phyloP scores from a whole-genome alignment of 2,329 filamentous ascomycete genomes.

The Phyllosticta citrichinensis region DNA sequence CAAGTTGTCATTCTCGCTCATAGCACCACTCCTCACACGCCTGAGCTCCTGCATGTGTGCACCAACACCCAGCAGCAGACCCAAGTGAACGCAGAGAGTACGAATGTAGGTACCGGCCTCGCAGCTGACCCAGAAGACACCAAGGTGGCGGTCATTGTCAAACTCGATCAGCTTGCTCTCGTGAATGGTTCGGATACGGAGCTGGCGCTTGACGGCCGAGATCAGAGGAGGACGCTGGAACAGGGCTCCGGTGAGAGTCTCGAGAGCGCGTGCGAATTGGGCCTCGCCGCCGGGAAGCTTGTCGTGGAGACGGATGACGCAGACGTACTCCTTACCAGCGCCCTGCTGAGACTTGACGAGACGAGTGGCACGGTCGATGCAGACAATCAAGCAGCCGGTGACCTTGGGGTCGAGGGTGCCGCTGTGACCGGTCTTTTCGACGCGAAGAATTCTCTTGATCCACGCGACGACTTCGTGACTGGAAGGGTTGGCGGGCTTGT shows the following conservation, averaged over 20 bases:
- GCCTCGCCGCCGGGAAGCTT: slow-evolving; percentile 88
- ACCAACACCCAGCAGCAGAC: slow-evolving; percentile 67
- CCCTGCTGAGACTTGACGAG: slow-evolving; percentile 98
- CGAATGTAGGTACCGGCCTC: slow-evolving; percentile 98
- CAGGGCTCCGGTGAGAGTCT: slow-evolving; percentile 90
- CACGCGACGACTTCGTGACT: slow-evolving; percentile 98
- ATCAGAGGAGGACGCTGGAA: slow-evolving; percentile 97
- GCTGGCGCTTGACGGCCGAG: slow-evolving; percentile 95
- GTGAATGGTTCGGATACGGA: slow-evolving; percentile 96
- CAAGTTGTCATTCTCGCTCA: slow-evolving; percentile 81
- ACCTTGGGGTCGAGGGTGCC: slow-evolving; percentile 98
- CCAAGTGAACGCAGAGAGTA: slow-evolving; percentile 92
- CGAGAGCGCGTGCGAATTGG: slow-evolving; percentile 85
- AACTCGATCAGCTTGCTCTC: slow-evolving; percentile 94
- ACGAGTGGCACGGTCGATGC: slow-evolving; percentile 91
- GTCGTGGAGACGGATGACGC: slow-evolving; percentile 89
- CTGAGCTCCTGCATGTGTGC: slow-evolving; percentile 98
- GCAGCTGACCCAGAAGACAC: slow-evolving; percentile 98
- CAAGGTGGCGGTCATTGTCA: slow-evolving; percentile 94
- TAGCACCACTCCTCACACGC: slow-evolving; percentile 85
- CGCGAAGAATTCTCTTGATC: slow-evolving; percentile 94
- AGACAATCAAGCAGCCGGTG: slow-evolving; percentile 89
- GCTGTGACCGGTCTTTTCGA: slow-evolving; percentile 96
- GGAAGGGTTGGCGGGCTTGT: slow-evolving; percentile 95
- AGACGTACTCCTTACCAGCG: slow-evolving; percentile 98